These are phyloP conservation scores for Venturia asperata DNA, from an alignment of 2,329 filamentous ascomycete genomes.

Conservation along the genomic window DNA sequence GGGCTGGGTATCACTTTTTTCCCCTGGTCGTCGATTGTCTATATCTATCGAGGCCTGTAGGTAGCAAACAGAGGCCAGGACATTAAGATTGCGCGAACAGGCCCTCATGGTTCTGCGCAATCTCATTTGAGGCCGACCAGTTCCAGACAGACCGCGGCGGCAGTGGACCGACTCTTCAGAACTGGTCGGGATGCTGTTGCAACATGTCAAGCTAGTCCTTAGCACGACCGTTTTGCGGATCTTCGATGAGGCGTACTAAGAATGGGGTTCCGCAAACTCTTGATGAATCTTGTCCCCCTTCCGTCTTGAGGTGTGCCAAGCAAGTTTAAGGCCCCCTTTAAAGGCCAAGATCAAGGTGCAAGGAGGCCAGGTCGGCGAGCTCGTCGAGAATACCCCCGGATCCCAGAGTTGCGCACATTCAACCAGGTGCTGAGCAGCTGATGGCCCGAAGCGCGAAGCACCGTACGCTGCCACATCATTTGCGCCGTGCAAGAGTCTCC, in stretches of 20 bases:
- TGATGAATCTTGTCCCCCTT: constrained; percentile 5
- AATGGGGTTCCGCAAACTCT: not conserved
- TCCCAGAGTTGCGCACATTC: not conserved
- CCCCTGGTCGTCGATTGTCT: not conserved
- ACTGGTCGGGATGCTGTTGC: not conserved
- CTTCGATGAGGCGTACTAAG: not conserved
- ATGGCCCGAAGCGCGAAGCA: constrained; percentile 4
- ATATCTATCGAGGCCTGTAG: not conserved
- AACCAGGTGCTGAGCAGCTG: not conserved
- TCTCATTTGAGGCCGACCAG: not conserved
- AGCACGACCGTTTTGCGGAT: not conserved
- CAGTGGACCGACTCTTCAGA: not conserved
- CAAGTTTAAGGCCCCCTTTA: not conserved
- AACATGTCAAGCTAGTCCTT: not conserved
- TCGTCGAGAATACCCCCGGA: not conserved
- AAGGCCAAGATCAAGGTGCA: not conserved
- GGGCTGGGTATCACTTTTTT: not conserved
- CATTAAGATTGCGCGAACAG: too few relatives aligned
- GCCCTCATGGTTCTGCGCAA: too few relatives aligned
- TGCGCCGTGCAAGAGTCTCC: not conserved
- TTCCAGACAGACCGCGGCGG: not conserved
- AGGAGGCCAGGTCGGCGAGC: not conserved
- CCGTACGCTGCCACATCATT: not conserved
- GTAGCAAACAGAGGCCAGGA: not conserved
- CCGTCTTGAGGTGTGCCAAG: not conserved